Evolutionary conservation across 2,329 filamentous ascomycete genomes (phyloP), one percentile per base, ranked within the genome.

Genomic region (Claviceps citrina): DNA sequence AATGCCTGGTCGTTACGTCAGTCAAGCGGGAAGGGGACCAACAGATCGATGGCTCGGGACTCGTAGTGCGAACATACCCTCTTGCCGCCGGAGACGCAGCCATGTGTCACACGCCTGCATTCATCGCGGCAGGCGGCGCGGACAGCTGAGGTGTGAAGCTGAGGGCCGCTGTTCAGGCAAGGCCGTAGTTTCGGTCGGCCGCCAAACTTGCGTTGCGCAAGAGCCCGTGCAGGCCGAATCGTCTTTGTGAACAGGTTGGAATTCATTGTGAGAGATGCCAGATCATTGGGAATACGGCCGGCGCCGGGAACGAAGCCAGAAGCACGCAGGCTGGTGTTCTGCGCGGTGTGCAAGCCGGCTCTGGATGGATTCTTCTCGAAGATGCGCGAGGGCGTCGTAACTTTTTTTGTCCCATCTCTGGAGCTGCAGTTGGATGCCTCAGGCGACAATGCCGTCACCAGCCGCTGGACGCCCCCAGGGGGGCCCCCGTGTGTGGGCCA

Each of bases 221-320:
- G 52, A 46, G 62, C 57, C 48, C 67, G 65, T 51, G 60, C 58
- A 27, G 67, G 67, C 48, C 61, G 57, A 46, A 60, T 60, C 36
- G 64, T 62, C 56, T 67, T 71, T 44, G 60, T 59, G 44, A 70
- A 49, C 47, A 68, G 51, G 51, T 55, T 64, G 31, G 66, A 58
- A 51, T 68, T 70, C 68, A 71, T 70, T 32, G 47, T 60, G 52
- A 51, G 38, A 38, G 40, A 44, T 43, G 49, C 41, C 43, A 43
- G 49, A 49, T 52, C 56, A 58, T 60, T 50, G 48, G 41, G 22
- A 35, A 24, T 34, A 18, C 28, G n/a, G 16, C n/a, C 19, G 38
- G 32, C 24, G 25, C 28, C 31, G 19, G 40, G 30, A 37, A 20
- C 38, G 35, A 18, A 39, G 8, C 12, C 7, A 30, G 7, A 24